phyloP scores from a whole-genome alignment of 257 asterid genomes.

The Oldenlandia corymbosa region DNA sequence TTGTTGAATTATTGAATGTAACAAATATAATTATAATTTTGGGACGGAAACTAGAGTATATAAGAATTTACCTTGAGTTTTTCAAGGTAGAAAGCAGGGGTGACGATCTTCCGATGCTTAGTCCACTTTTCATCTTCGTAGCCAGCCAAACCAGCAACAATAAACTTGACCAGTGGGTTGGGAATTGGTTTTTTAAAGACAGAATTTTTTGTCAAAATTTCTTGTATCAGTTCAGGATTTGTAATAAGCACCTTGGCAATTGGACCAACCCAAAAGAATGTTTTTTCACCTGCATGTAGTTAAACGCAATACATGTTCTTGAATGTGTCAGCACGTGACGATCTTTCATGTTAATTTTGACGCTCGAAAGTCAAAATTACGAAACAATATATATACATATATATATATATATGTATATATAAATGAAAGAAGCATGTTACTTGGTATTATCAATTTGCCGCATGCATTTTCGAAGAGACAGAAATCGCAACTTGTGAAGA shows the following conservation, averaged over 20 bases:
- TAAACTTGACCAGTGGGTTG: constrained; percentile 40
- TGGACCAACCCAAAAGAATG: constrained; percentile 54
- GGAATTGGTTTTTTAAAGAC: constrained; percentile 47
- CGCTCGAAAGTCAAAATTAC: no score
- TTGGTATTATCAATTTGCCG: no score
- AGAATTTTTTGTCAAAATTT: constrained; percentile 31
- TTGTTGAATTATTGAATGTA: no score
- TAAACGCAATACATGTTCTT: no score
- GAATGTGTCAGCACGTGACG: neutral
- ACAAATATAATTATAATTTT: no score
- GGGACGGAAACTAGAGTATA: no score
- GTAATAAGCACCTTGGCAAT: constrained; percentile 33
- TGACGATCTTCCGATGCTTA: constrained; percentile 52
- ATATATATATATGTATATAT: no score
- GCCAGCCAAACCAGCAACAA: constrained; percentile 39
- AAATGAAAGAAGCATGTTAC: no score
- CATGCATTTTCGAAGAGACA: no score
- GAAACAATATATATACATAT: no score
- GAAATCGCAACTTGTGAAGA: no score
- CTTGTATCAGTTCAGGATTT: constrained; percentile 42
- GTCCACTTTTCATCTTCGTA: constrained; percentile 58
- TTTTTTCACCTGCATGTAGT: constrained; percentile 33
- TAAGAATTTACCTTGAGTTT: constrained; percentile 42
- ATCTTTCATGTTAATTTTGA: no score
- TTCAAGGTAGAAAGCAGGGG: constrained; percentile 47